A percentile compares a stretch with the other conserved stretches of the same genome.
phyloP scores from a whole-genome alignment of 257 asterid species.

The Linaria vulgaris region DNA sequence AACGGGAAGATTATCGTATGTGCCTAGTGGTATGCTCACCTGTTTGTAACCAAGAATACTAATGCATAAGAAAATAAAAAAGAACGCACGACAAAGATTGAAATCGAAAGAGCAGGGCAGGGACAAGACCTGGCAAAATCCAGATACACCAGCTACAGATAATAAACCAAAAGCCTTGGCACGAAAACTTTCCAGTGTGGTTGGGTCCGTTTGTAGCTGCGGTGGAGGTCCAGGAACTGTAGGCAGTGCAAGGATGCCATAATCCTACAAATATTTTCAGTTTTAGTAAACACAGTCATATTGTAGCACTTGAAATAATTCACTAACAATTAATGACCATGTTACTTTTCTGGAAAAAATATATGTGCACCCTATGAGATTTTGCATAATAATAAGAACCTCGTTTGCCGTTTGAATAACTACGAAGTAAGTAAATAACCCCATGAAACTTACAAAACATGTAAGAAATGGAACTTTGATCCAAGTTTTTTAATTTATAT shows the following conservation, averaged over 20 bases:
- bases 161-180: constrained; percentile 81
- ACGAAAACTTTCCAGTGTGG: constrained; percentile 61
- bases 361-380: too few relatives aligned
- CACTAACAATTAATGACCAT: too few relatives aligned
- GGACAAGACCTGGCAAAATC: constrained; percentile 80
- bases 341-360: too few relatives aligned
- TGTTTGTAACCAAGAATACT: constrained; percentile 24
- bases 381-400: too few relatives aligned
- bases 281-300: background rate
- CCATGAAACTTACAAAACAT: too few relatives aligned
- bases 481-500: too few relatives aligned
- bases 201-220: constrained; percentile 61
- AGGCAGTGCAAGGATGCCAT: constrained; percentile 74
- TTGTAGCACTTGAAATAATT: too few relatives aligned
- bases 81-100: constrained; percentile 1
- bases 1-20: constrained; percentile 60
- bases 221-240: constrained; percentile 94
- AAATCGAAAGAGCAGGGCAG: too few relatives aligned
- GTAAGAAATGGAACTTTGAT: too few relatives aligned
- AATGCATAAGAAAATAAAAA: background rate
- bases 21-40: constrained; percentile 83
- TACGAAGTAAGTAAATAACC: too few relatives aligned
- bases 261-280: constrained; percentile 41
- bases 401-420: too few relatives aligned
- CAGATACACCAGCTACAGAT: constrained; percentile 89